These are phyloP conservation scores for Leccinum aurantiacum DNA, from an alignment of 768 basidiomycete genomes.

Conservation along the genomic window DNA sequence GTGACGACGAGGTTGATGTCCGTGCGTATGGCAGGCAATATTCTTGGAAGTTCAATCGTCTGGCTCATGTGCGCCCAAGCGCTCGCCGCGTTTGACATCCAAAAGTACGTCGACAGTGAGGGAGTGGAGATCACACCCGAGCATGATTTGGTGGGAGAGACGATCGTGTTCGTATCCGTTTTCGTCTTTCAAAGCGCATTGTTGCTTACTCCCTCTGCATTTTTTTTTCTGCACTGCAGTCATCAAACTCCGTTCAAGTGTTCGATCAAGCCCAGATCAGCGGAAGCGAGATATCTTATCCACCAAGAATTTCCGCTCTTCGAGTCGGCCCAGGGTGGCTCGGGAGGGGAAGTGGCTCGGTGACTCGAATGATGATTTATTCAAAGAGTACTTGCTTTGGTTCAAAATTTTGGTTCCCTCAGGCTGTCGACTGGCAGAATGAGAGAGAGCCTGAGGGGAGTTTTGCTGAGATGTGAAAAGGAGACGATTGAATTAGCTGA, in stretches of 20 bases:
- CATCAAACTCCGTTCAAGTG: background rate
- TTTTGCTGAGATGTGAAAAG: no score
- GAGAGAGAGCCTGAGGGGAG: no score
- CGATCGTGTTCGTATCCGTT: slow-evolving; percentile 3
- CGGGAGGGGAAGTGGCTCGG: no score
- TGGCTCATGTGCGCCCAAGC: slow-evolving; percentile 26
- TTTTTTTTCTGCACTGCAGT: background rate
- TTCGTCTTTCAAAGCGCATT: background rate
- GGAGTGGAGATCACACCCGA: slow-evolving; percentile 46
- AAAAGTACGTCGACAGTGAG: slow-evolving; percentile 36
- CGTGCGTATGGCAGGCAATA: background rate
- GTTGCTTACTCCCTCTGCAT: background rate
- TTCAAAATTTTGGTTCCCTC: no score
- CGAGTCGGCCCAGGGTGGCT: no score
- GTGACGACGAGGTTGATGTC: background rate
- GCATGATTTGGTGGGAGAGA: slow-evolving; percentile 31
- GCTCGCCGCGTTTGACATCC: slow-evolving; percentile 46
- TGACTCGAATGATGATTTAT: no score
- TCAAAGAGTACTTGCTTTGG: no score
- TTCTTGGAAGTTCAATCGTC: background rate
- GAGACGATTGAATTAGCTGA: no score
- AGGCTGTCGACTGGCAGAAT: no score
- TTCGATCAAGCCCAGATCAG: background rate
- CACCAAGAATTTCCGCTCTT: background rate
- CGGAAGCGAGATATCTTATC: background rate